Conservation (phyloP, 345 rosid species). For the Eutrema japonicum region DNA sequence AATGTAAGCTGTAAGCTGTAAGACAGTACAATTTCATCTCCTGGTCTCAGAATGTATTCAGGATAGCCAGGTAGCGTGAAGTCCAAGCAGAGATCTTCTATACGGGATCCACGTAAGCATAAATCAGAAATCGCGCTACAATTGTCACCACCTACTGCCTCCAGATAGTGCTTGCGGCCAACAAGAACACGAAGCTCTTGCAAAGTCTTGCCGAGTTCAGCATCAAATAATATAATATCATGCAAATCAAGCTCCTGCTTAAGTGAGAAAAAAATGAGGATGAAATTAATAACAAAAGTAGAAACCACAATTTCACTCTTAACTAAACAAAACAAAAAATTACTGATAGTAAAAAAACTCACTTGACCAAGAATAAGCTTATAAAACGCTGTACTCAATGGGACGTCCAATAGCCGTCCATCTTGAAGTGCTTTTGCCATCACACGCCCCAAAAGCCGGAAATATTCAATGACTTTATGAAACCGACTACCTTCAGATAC, state of each 20-base stretch:
- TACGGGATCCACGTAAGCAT: conserved; percentile 61
- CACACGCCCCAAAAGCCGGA: conserved; percentile 91
- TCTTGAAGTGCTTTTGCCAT: conserved; percentile 99
- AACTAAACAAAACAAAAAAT: background rate
- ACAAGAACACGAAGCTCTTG: conserved; percentile 83
- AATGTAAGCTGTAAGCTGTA: conserved; percentile 8
- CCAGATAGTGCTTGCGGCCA: conserved; percentile 74
- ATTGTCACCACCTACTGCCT: conserved; percentile 50
- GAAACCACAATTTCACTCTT: conserved; percentile 1
- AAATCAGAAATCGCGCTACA: conserved; percentile 50
- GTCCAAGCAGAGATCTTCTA: conserved; percentile 90
- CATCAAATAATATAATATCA: conserved; percentile 79
- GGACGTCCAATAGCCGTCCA: conserved; percentile 92
- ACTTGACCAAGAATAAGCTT: conserved; percentile 94
- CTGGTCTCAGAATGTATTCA: conserved; percentile 75
- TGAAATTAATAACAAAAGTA: conserved; percentile 11
- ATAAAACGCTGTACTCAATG: conserved; percentile 79
- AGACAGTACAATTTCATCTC: conserved; percentile 72
- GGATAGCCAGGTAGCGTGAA: conserved; percentile 97
- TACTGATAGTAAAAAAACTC: conserved; percentile 34
- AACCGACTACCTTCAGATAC: conserved; percentile 77
- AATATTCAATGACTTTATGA: conserved; percentile 72
- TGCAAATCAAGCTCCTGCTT: conserved; percentile 96
- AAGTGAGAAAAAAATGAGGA: conserved; percentile 28
- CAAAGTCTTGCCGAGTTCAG: conserved; percentile 83